Evolutionary conservation across 2,329 filamentous ascomycete species (phyloP), one percentile per base, ranked within the genome.

Genomic region (Lasiodiplodia theobromae): DNA sequence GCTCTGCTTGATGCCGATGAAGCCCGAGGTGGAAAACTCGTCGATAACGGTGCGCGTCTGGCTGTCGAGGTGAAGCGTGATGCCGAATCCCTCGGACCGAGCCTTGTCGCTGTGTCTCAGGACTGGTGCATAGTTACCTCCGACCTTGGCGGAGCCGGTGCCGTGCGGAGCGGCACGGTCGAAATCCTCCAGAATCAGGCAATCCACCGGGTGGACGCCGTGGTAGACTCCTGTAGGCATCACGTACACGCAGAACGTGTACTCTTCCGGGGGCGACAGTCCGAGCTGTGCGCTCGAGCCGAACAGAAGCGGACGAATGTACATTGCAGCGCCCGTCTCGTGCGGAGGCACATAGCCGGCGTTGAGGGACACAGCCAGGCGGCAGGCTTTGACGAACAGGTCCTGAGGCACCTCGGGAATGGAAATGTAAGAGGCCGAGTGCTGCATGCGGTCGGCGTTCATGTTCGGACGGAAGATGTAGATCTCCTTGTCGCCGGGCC

Each of bases 41-140:
- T 99, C 95, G 71, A 99, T 88, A 78, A 96, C 93, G 69, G 88
- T 91, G 73, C 94, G 88, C 11, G 88, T 92, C 76, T 90, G 89
- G 78, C 92, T 96, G 81, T 98, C 96, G 67, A 98, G 84, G 79
- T 98, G 95, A 75, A 98, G 85, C 2, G 95, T 98, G 76, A 98
- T 98, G n/a, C 93, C 94, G 76, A 88, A 98, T 38, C 95, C 95
- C 69, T 93, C 87, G 21, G 85, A 83, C 69, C 91, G 85, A 0
- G 96, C 95, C 76, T 87, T 90, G 74, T 97, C 94, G 76, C 92
- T 96, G 86, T 93, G 94, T 68, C 92, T 86, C 75, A 98, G 82
- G 5, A 98, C 95, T 2, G 95, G 95, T 11, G 94, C 95, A 77
- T 98, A 98, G 82, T 98, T 98, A 16, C 95, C 96, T 31, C 96